A percentile compares a stretch with the other conserved stretches of the same genome.
Evolutionary conservation across 2,329 filamentous ascomycete genomes (phyloP).

Genomic region (Sporothrix euskadiensis): DNA sequence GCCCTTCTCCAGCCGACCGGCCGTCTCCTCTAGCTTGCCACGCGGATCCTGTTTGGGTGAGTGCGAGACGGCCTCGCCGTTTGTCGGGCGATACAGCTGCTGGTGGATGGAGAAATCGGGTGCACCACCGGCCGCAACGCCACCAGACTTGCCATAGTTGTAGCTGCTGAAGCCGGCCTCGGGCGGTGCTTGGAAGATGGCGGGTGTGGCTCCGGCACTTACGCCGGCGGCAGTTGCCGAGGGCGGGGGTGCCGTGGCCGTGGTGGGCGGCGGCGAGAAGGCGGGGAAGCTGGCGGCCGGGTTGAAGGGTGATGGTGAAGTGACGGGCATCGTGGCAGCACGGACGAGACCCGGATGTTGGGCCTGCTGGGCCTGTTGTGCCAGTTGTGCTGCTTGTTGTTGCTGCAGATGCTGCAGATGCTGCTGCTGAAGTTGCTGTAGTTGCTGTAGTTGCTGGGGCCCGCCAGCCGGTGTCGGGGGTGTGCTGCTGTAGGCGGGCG

Average conservation of each 20-base stretch:
- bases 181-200: neutral
- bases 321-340: slow-evolving; percentile 52
- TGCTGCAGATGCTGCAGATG: neutral
- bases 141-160: slow-evolving; percentile 42
- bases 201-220: slow-evolving; percentile 35
- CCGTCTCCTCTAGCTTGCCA: slow-evolving; percentile 63
- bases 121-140: slow-evolving; percentile 33
- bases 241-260: slow-evolving; percentile 44
- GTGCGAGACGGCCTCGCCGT: slow-evolving; percentile 54
- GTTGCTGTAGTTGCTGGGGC: slow-evolving; percentile 32
- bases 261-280: slow-evolving; percentile 48
- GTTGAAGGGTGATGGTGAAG: slow-evolving; percentile 36
- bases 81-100: slow-evolving; percentile 69
- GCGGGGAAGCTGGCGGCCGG: slow-evolving; percentile 31
- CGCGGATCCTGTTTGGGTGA: slow-evolving; percentile 48
- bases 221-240: slow-evolving; percentile 35
- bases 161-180: slow-evolving; percentile 59
- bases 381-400: slow-evolving; percentile 38
- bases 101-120: slow-evolving; percentile 63
- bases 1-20: slow-evolving; percentile 67
- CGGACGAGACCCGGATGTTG: slow-evolving; percentile 48
- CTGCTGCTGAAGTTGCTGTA: neutral
- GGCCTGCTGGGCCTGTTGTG: slow-evolving; percentile 40
- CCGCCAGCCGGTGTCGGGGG: slow-evolving; percentile 42
- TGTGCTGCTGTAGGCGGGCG: slow-evolving; percentile 41